A percentile compares a stretch with the other conserved stretches of the same genome.
Conservation (phyloP, 2,329 filamentous ascomycete species). For the Coleophoma cylindrospora region DNA sequence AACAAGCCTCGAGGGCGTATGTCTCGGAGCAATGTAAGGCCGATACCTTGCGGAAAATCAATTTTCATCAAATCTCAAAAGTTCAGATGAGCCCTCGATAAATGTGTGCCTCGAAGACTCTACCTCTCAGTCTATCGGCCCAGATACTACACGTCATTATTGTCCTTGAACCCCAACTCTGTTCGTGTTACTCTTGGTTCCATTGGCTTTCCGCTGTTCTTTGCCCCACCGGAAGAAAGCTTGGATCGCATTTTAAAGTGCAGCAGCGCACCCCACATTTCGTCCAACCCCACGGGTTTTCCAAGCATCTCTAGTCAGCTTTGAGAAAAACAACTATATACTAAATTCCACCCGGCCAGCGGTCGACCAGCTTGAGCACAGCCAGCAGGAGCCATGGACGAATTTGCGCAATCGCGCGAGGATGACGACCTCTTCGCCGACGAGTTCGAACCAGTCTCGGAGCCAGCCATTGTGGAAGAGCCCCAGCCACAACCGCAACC, state of each 20-base stretch:
- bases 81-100: too few relatives aligned
- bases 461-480: constrained; percentile 13
- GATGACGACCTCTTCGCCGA: constrained; percentile 28
- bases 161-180: too few relatives aligned
- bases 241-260: not conserved
- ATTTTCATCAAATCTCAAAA: too few relatives aligned
- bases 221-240: not conserved
- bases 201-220: too few relatives aligned
- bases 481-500: not conserved
- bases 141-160: too few relatives aligned
- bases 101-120: too few relatives aligned
- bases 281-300: not conserved
- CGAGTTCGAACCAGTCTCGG: constrained; percentile 24
- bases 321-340: not conserved
- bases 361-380: not conserved
- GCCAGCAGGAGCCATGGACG: constrained; percentile 16
- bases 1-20: too few relatives aligned
- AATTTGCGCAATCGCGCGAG: constrained; percentile 27
- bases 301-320: not conserved
- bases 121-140: too few relatives aligned
- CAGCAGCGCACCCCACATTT: not conserved
- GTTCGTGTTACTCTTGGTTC: too few relatives aligned
- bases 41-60: too few relatives aligned
- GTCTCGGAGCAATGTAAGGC: too few relatives aligned
- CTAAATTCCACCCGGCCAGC: not conserved